Conservation (phyloP, 495 filamentous ascomycete genomes). For the Aspergillus incahuasiensis region DNA sequence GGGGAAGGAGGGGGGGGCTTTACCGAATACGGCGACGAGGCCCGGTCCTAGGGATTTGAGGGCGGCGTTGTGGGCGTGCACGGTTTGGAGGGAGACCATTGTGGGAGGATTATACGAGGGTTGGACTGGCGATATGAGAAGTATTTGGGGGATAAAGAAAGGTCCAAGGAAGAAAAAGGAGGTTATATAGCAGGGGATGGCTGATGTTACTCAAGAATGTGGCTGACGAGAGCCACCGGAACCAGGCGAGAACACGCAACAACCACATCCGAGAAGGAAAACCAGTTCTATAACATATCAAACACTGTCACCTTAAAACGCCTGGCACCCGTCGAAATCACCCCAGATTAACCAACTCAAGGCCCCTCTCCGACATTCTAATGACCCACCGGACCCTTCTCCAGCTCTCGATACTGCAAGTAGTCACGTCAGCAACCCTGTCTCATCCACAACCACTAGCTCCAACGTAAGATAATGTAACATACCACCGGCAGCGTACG, state of each 20-base stretch:
- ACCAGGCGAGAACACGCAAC: too few species aligned
- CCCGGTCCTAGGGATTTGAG: constrained; percentile 40
- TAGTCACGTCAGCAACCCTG: too few species aligned
- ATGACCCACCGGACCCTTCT: background rate
- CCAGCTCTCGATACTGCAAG: background rate
- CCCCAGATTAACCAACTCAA: too few species aligned
- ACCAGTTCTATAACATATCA: background rate
- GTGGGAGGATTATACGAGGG: background rate
- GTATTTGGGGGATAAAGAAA: background rate
- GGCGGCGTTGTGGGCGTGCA: constrained; percentile 38
- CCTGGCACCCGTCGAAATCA: too few species aligned
- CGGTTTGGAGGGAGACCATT: constrained; percentile 41
- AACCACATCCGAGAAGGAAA: background rate
- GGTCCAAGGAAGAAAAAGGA: too few species aligned
- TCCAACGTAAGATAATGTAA: background rate
- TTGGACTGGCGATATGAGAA: background rate
- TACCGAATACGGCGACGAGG: constrained; percentile 53
- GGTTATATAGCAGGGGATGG: background rate
- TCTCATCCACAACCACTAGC: too few species aligned
- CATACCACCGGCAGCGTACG: background rate
- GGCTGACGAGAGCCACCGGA: constrained; percentile 2
- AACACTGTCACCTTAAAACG: too few species aligned
- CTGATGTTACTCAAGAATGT: background rate
- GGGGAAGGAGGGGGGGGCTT: background rate
- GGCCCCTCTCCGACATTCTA: background rate